A percentile compares a stretch with the other conserved stretches of the same genome.
Evolutionary conservation across 1,284 basidiomycete genomes (phyloP).

Genomic region (Xerocomus amazonicus): DNA sequence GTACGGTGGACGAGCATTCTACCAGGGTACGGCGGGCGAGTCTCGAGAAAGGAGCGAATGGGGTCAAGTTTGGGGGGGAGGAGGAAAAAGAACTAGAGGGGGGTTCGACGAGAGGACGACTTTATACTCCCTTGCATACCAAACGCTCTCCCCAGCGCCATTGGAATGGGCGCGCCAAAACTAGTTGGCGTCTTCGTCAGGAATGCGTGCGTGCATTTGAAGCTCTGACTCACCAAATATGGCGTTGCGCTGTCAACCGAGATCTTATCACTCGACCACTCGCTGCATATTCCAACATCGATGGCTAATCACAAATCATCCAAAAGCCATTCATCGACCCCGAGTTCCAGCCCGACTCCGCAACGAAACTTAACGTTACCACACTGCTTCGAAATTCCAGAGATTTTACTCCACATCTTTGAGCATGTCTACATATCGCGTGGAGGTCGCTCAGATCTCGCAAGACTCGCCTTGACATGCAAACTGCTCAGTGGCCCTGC

Average conservation of each 20-base stretch:
- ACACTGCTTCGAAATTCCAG: conserved; percentile 20
- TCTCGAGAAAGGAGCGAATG: conserved; percentile 22
- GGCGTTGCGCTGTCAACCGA: not conserved
- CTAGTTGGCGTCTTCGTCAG: not conserved
- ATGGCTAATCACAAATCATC: not conserved
- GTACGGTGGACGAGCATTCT: conserved; percentile 18
- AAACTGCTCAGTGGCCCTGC: conserved; percentile 18
- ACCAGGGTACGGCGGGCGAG: conserved; percentile 9
- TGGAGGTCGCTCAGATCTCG: conserved; percentile 13
- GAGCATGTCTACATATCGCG: conserved; percentile 14
- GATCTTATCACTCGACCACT: not conserved
- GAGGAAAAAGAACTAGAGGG: conserved; percentile 7
- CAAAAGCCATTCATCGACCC: not conserved
- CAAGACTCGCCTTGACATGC: conserved; percentile 18
- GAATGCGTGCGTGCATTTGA: not conserved
- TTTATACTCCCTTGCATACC: conserved; percentile 21
- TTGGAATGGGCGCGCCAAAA: not conserved
- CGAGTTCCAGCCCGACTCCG: not conserved
- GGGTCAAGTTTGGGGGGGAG: conserved; percentile 13
- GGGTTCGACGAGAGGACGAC: conserved; percentile 1
- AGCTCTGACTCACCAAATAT: too few species aligned
- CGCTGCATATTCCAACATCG: not conserved
- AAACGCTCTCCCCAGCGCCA: not conserved
- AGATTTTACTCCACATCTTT: conserved; percentile 18
- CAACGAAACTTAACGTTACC: not conserved